Evolutionary conservation across 1,139 yeast genomes (phyloP), one percentile per base, ranked within the genome.

Genomic region (Geotrichum bryndzae): DNA sequence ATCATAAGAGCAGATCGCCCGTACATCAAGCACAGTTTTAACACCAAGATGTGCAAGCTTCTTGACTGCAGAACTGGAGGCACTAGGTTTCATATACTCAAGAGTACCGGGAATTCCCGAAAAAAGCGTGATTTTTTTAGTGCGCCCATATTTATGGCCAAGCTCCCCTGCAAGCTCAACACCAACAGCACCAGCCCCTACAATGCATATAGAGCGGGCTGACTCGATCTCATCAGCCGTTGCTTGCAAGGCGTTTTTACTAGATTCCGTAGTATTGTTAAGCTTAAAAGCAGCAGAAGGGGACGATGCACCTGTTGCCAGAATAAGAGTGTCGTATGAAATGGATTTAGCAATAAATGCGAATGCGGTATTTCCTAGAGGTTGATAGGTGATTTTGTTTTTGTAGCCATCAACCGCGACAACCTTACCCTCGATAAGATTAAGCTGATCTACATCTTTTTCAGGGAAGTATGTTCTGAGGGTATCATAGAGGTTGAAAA

Each of bases 131-230:
- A 59, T 54, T 10, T 63, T 53, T 61, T 67, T 66, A 15, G 41
- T 54, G 50, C 59, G 62, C 3, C 66, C 64, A 45, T 66, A 67
- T 38, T 61, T 59, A 56, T 61, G 63, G 46, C 64, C 68, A 58
- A 67, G 67, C 50, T 67, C 69, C 4, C 66, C 64, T 23, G 69
- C 68, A 35, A 67, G 64, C 58, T 67, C 68, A 13, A 67, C 67
- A 18, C 69, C 69, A 22, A 65, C 68, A 2, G 68, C 69, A 18
- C 69, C 69, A 8, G 68, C 68, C 2, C 69, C 69, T n/a, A 67
- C 51, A 18, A 67, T 62, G n/a, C 69, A 68, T 48, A 67, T 65
- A 18, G 59, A 45, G 5, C 38, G 22, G 25, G 68, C 64, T 11
- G 41, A 46, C 41, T 59, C 53, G 3, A 45, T 35, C 2, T 23